Conservation (phyloP, 257 asterid species). For the Ocimum tenuiflorum region DNA sequence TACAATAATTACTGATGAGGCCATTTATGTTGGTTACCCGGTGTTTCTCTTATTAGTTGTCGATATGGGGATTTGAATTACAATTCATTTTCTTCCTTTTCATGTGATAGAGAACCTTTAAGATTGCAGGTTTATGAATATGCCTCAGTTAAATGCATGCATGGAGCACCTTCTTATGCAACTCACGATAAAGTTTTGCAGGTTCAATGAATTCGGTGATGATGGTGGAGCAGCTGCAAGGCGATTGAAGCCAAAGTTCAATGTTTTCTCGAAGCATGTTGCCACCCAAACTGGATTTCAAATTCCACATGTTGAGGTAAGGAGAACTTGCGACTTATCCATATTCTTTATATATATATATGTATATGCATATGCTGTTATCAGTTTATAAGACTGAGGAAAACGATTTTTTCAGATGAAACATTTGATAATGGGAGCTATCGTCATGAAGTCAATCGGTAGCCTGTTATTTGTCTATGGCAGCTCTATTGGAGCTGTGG, state of each 20-base stretch:
- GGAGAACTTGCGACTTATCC: not conserved
- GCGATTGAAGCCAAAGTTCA: constrained; percentile 59
- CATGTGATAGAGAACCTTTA: not conserved
- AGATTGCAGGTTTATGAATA: not conserved
- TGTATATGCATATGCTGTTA: not conserved
- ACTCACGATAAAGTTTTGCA: constrained; percentile 8
- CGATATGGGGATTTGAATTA: not conserved
- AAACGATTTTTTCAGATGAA: constrained; percentile 41
- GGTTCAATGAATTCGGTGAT: constrained; percentile 65
- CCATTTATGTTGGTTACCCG: not conserved
- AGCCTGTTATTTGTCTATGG: constrained; percentile 72
- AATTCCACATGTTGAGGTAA: constrained; percentile 66
- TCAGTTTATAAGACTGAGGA: not conserved
- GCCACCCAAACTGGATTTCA: constrained; percentile 46
- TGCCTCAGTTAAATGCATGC: not conserved
- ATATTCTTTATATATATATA: not conserved
- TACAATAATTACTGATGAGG: not conserved
- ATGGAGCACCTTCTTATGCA: constrained; percentile 7
- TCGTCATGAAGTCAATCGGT: constrained; percentile 61
- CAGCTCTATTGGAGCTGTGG: constrained; percentile 62
- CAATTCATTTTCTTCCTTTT: not conserved
- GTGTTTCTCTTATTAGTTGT: not conserved
- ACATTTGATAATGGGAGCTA: constrained; percentile 60
- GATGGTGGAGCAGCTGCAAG: constrained; percentile 81
- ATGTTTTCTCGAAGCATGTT: constrained; percentile 52